Evolutionary conservation across 805 yeast species (phyloP).

Genomic region (Saturnispora serradocipensis): DNA sequence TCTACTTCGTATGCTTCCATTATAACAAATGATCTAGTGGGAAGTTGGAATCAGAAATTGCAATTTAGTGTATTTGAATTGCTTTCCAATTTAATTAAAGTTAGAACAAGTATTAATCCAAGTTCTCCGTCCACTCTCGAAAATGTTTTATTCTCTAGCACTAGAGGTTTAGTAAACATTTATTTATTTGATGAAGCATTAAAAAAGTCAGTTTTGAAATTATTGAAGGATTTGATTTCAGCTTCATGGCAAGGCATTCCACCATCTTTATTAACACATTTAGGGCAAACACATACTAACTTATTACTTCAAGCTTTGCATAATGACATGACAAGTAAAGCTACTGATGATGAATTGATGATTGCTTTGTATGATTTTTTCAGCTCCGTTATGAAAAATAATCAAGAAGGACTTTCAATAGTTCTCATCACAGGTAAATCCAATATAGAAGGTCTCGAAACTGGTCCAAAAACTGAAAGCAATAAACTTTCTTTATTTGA

Average conservation of each 20-base stretch:
- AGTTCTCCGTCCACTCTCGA: conserved; percentile 59
- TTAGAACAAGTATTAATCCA: conserved; percentile 40
- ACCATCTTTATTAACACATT: conserved; percentile 75
- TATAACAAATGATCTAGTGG: conserved; percentile 30
- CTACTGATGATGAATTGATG: conserved; percentile 44
- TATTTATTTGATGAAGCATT: conserved; percentile 43
- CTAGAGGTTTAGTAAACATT: conserved; percentile 48
- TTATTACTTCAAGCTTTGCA: conserved; percentile 52
- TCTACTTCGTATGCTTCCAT: conserved; percentile 19
- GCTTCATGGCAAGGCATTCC: conserved; percentile 47
- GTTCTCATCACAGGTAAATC: conserved; percentile 55
- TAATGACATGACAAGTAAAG: conserved; percentile 47
- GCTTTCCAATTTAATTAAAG: conserved; percentile 44
- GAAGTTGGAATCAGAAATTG: conserved; percentile 42
- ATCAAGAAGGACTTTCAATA: conserved; percentile 71
- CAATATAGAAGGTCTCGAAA: conserved; percentile 19
- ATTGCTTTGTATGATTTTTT: conserved; percentile 54
- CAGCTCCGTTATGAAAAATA: conserved; percentile 57
- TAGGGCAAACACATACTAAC: conserved; percentile 58
- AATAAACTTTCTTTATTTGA: conserved; percentile 39
- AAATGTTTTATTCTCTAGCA: conserved; percentile 40
- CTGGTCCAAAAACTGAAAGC: conserved; percentile 9
- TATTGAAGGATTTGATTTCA: conserved; percentile 49
- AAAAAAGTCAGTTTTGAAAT: conserved; percentile 42
- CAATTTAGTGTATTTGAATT: conserved; percentile 44